Conservation (phyloP, 1,284 basidiomycete species). For the Apiotrichum montevideense region DNA sequence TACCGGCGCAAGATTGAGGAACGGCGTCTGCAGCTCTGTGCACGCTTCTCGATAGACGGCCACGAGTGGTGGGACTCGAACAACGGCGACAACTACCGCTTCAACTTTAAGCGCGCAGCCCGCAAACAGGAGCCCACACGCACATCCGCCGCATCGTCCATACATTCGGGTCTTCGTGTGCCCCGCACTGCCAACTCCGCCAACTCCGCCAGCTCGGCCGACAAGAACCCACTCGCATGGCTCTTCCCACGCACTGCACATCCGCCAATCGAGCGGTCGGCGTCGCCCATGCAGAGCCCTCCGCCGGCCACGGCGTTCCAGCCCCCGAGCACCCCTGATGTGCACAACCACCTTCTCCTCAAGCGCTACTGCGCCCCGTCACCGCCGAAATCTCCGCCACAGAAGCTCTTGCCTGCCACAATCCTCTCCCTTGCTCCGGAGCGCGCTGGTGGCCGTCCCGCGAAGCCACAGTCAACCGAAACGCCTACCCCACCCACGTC, state of each 20-base stretch:
- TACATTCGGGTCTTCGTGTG: no score
- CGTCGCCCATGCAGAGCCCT: constrained; percentile 5
- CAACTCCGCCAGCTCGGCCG: background rate
- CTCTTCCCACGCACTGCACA: constrained; percentile 26
- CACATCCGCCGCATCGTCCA: background rate
- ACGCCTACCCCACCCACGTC: no score
- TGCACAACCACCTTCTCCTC: constrained; percentile 38
- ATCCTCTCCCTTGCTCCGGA: constrained; percentile 8
- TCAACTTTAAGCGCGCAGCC: constrained; percentile 46
- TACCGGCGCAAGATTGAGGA: constrained; percentile 62
- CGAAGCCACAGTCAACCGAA: no score
- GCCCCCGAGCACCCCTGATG: constrained; percentile 38
- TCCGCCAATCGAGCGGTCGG: background rate
- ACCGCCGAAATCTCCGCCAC: constrained; percentile 41
- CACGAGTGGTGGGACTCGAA: constrained; percentile 52
- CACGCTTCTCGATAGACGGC: constrained; percentile 53
- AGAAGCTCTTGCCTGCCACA: constrained; percentile 5
- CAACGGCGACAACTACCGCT: constrained; percentile 47
- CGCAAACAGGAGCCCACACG: background rate
- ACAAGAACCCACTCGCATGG: constrained; percentile 27
- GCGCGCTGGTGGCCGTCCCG: background rate
- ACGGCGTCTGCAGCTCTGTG: constrained; percentile 61
- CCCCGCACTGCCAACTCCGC: background rate
- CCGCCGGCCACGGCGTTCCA: constrained; percentile 34
- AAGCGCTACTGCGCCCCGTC: constrained; percentile 45